Base-by-base conservation (phyloP, 2,329 filamentous ascomycete species). In the Ceratocystis alfenasii region DNA sequence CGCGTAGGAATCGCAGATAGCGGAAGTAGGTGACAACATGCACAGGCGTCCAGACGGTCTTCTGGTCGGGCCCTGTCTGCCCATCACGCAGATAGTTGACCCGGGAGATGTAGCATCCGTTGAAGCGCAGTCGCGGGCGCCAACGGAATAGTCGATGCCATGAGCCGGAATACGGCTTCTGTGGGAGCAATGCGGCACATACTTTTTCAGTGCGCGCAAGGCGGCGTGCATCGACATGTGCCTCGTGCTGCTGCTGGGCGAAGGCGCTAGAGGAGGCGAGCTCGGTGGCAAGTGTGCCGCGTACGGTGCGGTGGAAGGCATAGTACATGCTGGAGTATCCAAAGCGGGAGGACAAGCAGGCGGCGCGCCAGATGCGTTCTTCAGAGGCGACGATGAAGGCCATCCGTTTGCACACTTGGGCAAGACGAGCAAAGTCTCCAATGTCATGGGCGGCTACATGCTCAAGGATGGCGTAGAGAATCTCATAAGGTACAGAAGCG, bases 11-110 rank as follows among this genome's bases (percentile, higher is more conserved):
- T 64, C 94, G 89, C 2, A 99, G 83, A 76, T 97, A 99, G 67
- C 94, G 90, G 77, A 95, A 99, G 77, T 97, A 99, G 0, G 94
- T 99, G 62, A 99, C 91, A 67, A 97, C 95, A 74, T 95, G 91
- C 45, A 97, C 87, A 7, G 92, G 92, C 28, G 83, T 87, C 71
- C 79, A 78, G 90, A 92, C 96, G 1, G 88, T 87, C 20, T 87
- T 77, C 65, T 85, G 86, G 69, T 86, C 87, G 22, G 83, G 81
- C 2, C 85, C 86, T 10, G 86, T 81, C 67, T 88, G 88, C 41
- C 94, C 94, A 0, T 90, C 79, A 28, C 94, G 88, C 62, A 90
- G 85, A 76, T 99, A 99, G 77, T 97, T 97, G 67, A 96, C 91
- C 0, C 93, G 97, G 74, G 86, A 90, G 75, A 99, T 97, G 77